A percentile compares a stretch with the other conserved stretches of the same genome.
Conservation (phyloP, 2,329 filamentous ascomycete genomes). For the Emergomyces pasteurianus region DNA sequence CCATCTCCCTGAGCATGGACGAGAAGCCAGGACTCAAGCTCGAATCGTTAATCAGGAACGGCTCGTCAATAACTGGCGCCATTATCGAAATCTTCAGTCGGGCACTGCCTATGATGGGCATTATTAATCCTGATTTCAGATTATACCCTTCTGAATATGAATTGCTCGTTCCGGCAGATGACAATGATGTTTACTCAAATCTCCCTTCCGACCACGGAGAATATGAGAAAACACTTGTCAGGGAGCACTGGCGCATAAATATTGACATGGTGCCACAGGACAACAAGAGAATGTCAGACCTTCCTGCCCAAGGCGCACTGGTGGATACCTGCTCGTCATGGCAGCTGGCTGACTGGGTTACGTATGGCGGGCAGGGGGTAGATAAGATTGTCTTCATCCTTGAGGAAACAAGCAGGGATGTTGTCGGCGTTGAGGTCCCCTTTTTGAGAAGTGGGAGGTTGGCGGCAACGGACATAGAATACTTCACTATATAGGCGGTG, state of each 20-base stretch:
- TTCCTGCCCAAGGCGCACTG: slow-evolving; percentile 16
- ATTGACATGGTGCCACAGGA: slow-evolving; percentile 12
- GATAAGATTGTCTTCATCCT: slow-evolving; percentile 23
- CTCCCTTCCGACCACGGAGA: background rate
- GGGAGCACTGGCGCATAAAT: slow-evolving; percentile 15
- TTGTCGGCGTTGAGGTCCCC: slow-evolving; percentile 23
- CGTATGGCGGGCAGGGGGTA: slow-evolving; percentile 25
- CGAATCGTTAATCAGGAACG: slow-evolving; percentile 9
- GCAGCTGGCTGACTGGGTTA: slow-evolving; percentile 25
- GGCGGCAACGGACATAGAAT: background rate
- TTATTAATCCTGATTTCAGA: slow-evolving; percentile 10
- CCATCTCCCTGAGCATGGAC: slow-evolving; percentile 8
- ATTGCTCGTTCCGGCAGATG: background rate
- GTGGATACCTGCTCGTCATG: slow-evolving; percentile 20
- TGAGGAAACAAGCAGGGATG: slow-evolving; percentile 12
- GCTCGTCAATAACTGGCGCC: slow-evolving; percentile 9
- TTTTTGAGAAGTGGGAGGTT: slow-evolving; percentile 20
- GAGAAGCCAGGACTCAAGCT: slow-evolving; percentile 11
- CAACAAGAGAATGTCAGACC: slow-evolving; percentile 15
- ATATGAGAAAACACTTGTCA: slow-evolving; percentile 5
- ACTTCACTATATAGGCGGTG: background rate
- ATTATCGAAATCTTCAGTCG: slow-evolving; percentile 9
- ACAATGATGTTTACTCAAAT: background rate
- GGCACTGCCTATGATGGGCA: slow-evolving; percentile 8
- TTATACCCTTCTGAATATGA: slow-evolving; percentile 12